Evolutionary conservation across 1,284 basidiomycete genomes (phyloP), one percentile per base, ranked within the genome.

Genomic region (Microstroma glucosiphilum): DNA sequence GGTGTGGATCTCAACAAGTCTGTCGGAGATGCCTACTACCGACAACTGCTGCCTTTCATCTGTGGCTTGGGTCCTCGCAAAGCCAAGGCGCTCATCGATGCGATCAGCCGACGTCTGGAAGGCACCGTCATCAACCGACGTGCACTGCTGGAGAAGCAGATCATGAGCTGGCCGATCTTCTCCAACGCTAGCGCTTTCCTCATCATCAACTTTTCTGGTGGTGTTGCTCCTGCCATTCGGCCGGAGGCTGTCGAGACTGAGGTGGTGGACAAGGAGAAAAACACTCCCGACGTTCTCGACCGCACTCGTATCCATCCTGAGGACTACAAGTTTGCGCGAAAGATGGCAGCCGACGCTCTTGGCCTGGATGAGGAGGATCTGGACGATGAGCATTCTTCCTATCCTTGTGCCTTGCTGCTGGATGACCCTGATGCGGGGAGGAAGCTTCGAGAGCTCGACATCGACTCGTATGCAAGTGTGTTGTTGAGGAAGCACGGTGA

Each of bases 261-360:
- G 56, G 30, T 59, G 43, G 85, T 87, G 64, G 83, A 85, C 12
- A 21, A 48, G 15, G 15, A 48, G 17, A 54, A 54, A 13, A 15
- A 15, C 13, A 80, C 82, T 58, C 88, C 89, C 12, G 94, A 98
- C 80, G 91, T 92, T 3, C 83, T 99, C 54, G 96, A 99, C 79
- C 87, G 88, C 75, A 98, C 94, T 23, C 89, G 96, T 15, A 92
- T 99, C 66, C 96, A 99, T 79, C 92, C 92, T 0, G 92, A 96
- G 80, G 94, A 98, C 81, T 99, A 98, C 79, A 92, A 96, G 73
- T 85, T 97, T 60, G 94, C 96, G 1, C 88, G 92, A 54, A 97
- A 98, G 83, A 97, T 99, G 92, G 94, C 96, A 41, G 91, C 91
- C 12, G 94, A 97, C 80, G 92, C 94, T 7, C 85, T 97, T 25